Conservation (phyloP, 2,329 filamentous ascomycete genomes). For the Blastomyces emzantsi region DNA sequence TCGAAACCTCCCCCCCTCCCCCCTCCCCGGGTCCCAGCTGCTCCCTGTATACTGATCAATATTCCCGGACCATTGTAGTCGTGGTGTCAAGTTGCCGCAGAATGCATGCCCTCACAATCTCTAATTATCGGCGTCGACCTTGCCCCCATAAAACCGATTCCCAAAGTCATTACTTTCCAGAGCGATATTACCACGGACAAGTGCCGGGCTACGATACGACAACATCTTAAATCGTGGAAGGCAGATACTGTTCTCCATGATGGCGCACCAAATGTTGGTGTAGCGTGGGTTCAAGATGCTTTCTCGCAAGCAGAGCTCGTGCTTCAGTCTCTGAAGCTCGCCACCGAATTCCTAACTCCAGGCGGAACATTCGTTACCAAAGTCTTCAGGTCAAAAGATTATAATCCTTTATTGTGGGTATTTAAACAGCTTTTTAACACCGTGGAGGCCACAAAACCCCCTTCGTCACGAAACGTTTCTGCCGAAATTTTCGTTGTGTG, state of each 20-base stretch:
- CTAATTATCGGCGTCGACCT: constrained; percentile 94
- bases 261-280: constrained; percentile 95
- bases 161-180: constrained; percentile 88
- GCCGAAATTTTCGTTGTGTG: constrained; percentile 99
- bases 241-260: constrained; percentile 94
- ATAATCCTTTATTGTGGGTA: constrained; percentile 92
- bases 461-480: constrained; percentile 89
- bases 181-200: constrained; percentile 98
- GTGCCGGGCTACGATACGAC: constrained; percentile 78
- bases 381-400: constrained; percentile 94
- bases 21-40: not conserved
- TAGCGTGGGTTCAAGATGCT: constrained; percentile 95
- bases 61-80: constrained; percentile 44
- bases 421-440: constrained; percentile 94
- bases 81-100: constrained; percentile 94
- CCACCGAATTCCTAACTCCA: constrained; percentile 82
- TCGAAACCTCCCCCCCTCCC: not conserved
- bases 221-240: constrained; percentile 92
- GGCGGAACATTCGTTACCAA: constrained; percentile 95
- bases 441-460: constrained; percentile 95
- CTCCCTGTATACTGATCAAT: not conserved
- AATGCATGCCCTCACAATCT: constrained; percentile 84
- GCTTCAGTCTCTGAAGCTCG: constrained; percentile 82
- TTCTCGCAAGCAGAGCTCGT: constrained; percentile 95
- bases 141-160: constrained; percentile 89